Percentiles rank a stretch among this genome's conserved stretches.
These are phyloP conservation scores for Iris pallida DNA, from an alignment of 116 monocot species.

Conservation along the genomic window DNA sequence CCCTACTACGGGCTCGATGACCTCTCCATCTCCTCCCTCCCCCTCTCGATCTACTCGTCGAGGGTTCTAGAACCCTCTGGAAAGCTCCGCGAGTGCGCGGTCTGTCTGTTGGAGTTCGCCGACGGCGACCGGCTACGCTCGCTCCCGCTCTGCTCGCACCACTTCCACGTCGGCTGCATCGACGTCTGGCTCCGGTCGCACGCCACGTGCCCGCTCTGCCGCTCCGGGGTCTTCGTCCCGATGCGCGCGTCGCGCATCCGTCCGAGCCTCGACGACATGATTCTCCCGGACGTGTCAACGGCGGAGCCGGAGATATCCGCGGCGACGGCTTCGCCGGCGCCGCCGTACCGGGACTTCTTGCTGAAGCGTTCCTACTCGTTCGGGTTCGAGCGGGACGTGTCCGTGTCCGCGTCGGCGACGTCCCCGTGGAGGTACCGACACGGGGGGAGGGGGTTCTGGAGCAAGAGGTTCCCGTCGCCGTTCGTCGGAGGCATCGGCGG, in stretches of 20 bases:
- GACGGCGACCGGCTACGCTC: conserved; percentile 71
- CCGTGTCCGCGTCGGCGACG: conserved; percentile 40
- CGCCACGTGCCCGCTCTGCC: conserved; percentile 93
- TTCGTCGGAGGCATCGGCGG: conserved; percentile 38
- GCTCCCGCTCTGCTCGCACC: conserved; percentile 80
- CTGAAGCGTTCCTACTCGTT: conserved; percentile 88
- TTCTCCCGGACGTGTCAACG: conserved; percentile 34
- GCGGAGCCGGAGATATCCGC: conserved; percentile 26
- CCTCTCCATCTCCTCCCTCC: conserved; percentile 66
- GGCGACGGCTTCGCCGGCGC: conserved; percentile 5
- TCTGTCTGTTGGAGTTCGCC: conserved; percentile 90
- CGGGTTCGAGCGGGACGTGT: conserved; percentile 73
- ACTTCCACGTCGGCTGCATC: conserved; percentile 95
- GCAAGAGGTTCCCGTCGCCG: conserved; percentile 88
- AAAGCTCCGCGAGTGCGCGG: conserved; percentile 70
- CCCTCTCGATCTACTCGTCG: conserved; percentile 49
- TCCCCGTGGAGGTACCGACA: conserved; percentile 29
- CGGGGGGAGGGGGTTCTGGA: conserved; percentile 55
- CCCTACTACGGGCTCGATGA: conserved; percentile 84
- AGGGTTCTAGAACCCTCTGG: conserved; percentile 23
- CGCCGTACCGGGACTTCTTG: conserved; percentile 29
- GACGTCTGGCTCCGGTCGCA: conserved; percentile 93
- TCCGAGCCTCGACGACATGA: conserved; percentile 71
- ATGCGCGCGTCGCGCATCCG: conserved; percentile 76
- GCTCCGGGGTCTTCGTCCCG: conserved; percentile 65